Base-by-base conservation (phyloP, 805 yeast species). In the Naumovozyma castellii region DNA sequence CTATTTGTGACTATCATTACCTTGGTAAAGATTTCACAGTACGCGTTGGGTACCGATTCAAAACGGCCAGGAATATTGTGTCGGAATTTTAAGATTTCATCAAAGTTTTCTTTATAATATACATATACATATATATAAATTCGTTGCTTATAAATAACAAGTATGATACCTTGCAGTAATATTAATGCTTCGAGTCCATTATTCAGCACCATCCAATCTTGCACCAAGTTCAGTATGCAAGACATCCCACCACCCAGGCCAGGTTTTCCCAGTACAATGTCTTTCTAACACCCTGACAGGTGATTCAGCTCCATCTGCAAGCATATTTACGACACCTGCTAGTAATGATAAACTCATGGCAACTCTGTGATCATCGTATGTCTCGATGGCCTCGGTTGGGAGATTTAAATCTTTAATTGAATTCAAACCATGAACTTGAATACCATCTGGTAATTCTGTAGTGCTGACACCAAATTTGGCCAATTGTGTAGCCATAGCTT, bases 201-300 rank as follows among this genome's bases (percentile, higher is more conserved):
- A 9, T 54, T 84, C 94, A 50, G 69, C 69, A 18, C 98, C 98
- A 52, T 78, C 82, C 29, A 92, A 61, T 9, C 62, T 53, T 18
- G 75, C 81, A 16, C 77, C 72, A 51, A 92, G 75, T 36, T 71
- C 64, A 37, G 82, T 73, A 57, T 79, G 87, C 46, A 92, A 68
- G 28, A 79, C 73, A 64, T 92, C 98, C 98, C 98, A 92, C 98
- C 98, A 92, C 30, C 97, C 97, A 16, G 98, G 98, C 98, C 98
- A 92, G 0, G 98, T 92, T 67, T 92, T 92, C 42, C 90, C 94
- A 1, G 96, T 94, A 58, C 97, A 86, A 18, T 82, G 75, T 64
- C 97, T 78, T 56, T 90, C 96, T 49, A 80, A 76, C 43, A 92
- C 77, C 47, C 78, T 67, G 1, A 83, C 90, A 1, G 84, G 78